Base-by-base conservation (phyloP, 2,329 filamentous ascomycete species). In the Coniochaeta sp. region DNA sequence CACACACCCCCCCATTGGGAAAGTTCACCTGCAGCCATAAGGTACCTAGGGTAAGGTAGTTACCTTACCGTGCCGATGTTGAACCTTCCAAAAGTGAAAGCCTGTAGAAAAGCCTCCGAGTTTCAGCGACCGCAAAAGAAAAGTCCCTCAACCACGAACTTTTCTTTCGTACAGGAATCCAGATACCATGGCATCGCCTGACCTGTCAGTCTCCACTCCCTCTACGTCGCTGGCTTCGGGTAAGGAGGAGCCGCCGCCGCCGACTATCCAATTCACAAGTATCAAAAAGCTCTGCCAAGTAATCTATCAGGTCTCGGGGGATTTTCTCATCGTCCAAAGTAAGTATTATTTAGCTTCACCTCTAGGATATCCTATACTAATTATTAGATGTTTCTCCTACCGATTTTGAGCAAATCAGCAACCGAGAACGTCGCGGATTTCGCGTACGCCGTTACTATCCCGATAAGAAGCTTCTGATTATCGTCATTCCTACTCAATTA, bases 261-360 rank as follows among this genome's bases (percentile, higher is more conserved):
- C 14, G 40, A 58, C 40, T 11, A 58, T 58, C 38, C 28, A 31
- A 34, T 58, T 58, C 38, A 47, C 24, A 58, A 58, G 50, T 26
- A 17, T 47, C 24, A 36, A 58, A 47, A 40, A 58, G 24, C 57
- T 58, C 57, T 58, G 16, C 40, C 5, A 50, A 40, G 36, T 12
- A 50, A 33, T n/a, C 33, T 34, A 22, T 19, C 2, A 34, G 26
- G 22, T 44, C n/a, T n/a, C n/a, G n/a, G 40, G 26, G 8, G 57
- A 58, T 36, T 58, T 50, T 58, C 57, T 58, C 6, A 33, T 58
- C 44, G 57, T 58, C 40, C 36, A 50, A 12, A 58, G 57, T 33
- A 47, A 58, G 56, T 36, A 40, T 40, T n/a, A 43, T 28, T 58
- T 43, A 43, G 19, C 34, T 58, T 34, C 11, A 33, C n/a, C 24